phyloP scores from a whole-genome alignment of 169 alveolate genomes.

The Besnoitia besnoiti region DNA sequence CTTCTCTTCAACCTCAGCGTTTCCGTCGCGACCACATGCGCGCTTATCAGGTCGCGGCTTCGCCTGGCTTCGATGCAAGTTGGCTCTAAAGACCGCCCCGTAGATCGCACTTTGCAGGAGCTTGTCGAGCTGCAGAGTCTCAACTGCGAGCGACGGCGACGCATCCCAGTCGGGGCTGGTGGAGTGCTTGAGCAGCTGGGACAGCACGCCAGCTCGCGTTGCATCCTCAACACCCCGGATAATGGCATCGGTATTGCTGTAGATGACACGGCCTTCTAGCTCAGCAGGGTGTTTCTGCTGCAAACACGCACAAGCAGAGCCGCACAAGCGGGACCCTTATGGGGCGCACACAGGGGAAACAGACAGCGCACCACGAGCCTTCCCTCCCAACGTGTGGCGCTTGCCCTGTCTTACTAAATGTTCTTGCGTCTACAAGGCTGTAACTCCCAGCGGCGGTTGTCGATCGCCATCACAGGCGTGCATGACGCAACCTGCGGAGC shows the following conservation, averaged over 20 bases:
- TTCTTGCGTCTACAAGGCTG: no score
- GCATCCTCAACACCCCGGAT: constrained; percentile 12
- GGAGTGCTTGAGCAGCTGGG: background rate
- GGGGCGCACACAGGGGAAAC: background rate
- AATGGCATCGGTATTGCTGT: background rate
- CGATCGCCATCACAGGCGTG: no score
- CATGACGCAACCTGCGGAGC: no score
- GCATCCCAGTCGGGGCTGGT: constrained; percentile 20
- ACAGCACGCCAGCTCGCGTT: background rate
- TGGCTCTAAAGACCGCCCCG: constrained; percentile 41
- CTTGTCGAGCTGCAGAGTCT: constrained; percentile 16
- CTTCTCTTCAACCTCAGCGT: background rate
- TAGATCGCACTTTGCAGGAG: constrained; percentile 37
- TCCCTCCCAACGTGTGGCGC: no score
- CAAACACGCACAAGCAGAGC: background rate
- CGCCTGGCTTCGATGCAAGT: constrained; percentile 18
- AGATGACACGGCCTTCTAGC: constrained; percentile 30
- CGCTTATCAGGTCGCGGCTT: constrained; percentile 2
- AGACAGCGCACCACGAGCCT: no score
- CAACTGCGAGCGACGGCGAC: background rate
- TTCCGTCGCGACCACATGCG: background rate
- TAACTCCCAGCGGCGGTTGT: no score
- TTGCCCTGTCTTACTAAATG: no score
- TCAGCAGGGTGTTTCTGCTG: background rate
- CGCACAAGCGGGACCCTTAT: background rate